Evolutionary conservation across 2,329 filamentous ascomycete genomes (phyloP), one percentile per base, ranked within the genome.

Genomic region (Trichoderma semiorbis): DNA sequence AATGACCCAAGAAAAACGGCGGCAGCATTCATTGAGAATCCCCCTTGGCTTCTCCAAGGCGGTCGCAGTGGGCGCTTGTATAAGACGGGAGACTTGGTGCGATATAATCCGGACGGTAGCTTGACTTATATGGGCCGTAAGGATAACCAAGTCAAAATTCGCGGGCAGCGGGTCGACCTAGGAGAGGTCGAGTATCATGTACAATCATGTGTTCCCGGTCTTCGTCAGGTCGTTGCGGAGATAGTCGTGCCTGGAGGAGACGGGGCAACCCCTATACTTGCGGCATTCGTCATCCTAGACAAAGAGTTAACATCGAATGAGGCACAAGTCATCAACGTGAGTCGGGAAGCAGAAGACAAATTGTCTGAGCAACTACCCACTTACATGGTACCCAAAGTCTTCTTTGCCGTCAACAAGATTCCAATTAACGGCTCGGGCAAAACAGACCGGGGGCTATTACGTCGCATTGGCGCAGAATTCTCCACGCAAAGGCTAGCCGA

Each of bases 81-180:
- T 75, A 83, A 83, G 71, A 85, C 85, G 2, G 85, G 85, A 10
- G 85, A 87, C 73, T 78, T 87, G 11, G 84, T 79, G 1, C 77
- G 77, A 43, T 85, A 85, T 43, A 76, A 81, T 32, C 76, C 77
- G 0, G 80, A 85, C 67, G 81, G 82, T 1, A 77, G 77, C 26
- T 75, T 87, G 12, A 74, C 80, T 0, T 86, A 83, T 70, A 75
- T 86, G 57, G 87, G 86, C 55, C 81, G 88, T 16, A 88, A 87
- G 73, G 88, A 90, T 73, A 82, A 82, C 0, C 88, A 90, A 75
- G 83, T 89, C 60, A 90, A 90, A 77, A 78, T 90, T 8, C 82
- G 84, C n/a, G 90, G 90, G 21, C 89, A 85, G 72, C 79, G 87
- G 65, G 81, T 88, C 60, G 89, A 87, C 78, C 81, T 87, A 18